Base-by-base conservation (phyloP, 2,329 filamentous ascomycete genomes). In the Neofusicoccum kwambonambiense region DNA sequence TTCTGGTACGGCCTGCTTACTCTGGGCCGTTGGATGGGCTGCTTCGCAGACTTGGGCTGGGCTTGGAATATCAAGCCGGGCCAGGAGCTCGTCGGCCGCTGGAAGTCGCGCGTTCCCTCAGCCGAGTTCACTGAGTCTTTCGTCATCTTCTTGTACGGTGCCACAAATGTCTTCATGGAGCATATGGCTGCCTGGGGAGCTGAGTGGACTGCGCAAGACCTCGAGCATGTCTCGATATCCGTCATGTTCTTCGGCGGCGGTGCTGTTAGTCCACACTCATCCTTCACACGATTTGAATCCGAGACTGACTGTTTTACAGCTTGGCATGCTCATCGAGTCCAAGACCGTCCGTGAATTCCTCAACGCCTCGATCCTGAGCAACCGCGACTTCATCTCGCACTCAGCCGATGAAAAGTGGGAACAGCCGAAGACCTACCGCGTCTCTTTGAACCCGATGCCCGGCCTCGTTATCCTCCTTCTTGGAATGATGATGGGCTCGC, bases 171-270 rank as follows among this genome's bases (percentile, higher is more conserved):
- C 65, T 97, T 96, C 77, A 82, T 98, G 35, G 94, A 98, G 77
- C 94, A 97, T 73, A 83, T 98, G 31, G 88, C 89, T 62, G 86
- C 85, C 58, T 89, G 87, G 84, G 91, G 90, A 39, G 79, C 82
- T 12, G 83, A 78, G 61, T 98, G 93, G 90, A 88, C 84, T 61
- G 79, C 92, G 0, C 86, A 90, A 67, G 94, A 98, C 75, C 81
- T 98, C 19, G 93, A 98, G 78, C 95, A 98, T 76, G 82, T 96
- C 52, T 94, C 93, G 12, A 97, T 98, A 71, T 93, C 94, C 0
- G 84, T 97, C 52, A 87, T 98, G 75, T 98, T 98, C 80, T 91
- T 97, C 68, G 94, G 94, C 63, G 94, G 93, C 69, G 94, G 95
- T 52, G 75, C 97, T 79, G 90, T 93, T 79, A 83, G 87, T 82